Evolutionary conservation across 306 rosid species (phyloP).

Genomic region (Cucurbita moschata): DNA sequence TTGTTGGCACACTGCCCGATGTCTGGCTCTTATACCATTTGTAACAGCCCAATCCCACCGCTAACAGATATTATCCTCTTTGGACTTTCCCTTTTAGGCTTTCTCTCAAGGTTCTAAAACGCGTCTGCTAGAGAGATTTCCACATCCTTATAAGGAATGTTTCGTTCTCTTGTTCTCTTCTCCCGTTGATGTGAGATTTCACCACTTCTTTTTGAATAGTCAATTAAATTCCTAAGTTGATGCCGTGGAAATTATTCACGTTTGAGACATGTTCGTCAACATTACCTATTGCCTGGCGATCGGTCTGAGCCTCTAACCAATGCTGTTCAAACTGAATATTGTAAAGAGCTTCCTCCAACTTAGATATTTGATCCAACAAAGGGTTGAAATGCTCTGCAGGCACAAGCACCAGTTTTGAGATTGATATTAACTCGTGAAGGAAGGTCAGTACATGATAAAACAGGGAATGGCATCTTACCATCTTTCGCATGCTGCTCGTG

Average conservation of each 20-base stretch:
- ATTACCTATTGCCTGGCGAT: slow-evolving; percentile 84
- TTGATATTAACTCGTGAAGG: not conserved
- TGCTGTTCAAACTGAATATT: slow-evolving; percentile 90
- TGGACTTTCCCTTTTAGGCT: no score
- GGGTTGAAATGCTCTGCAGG: slow-evolving; percentile 80
- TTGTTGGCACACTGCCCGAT: no score
- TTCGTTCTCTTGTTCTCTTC: no score
- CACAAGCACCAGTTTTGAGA: slow-evolving; percentile 11
- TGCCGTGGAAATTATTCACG: not conserved
- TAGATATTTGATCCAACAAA: slow-evolving; percentile 63
- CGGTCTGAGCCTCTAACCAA: slow-evolving; percentile 91
- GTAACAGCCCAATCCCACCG: no score
- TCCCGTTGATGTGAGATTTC: no score
- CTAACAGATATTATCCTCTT: no score
- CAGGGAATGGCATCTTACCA: slow-evolving; percentile 31
- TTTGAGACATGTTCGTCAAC: not conserved
- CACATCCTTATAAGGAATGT: no score
- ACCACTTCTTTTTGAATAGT: no score
- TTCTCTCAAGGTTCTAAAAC: no score
- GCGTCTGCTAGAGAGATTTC: no score
- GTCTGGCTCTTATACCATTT: no score
- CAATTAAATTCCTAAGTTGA: not conserved
- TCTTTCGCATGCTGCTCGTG: slow-evolving; percentile 85
- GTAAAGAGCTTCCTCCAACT: slow-evolving; percentile 89
- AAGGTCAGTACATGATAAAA: not conserved